These are phyloP conservation scores for Coniferiporia weirii DNA, from an alignment of 1,284 basidiomycete genomes.

Conservation along the genomic window DNA sequence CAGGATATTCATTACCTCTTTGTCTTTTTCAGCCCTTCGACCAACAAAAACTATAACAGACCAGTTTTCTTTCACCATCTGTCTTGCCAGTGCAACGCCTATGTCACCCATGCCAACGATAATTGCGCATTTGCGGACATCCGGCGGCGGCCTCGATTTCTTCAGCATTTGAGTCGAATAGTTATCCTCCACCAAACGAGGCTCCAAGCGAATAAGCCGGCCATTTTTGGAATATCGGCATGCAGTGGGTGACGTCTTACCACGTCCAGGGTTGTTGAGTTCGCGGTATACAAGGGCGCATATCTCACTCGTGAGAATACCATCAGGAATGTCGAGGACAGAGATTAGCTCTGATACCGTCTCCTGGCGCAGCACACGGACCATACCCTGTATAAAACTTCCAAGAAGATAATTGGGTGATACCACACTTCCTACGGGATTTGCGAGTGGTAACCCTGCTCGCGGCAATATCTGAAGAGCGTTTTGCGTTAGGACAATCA, in stretches of 20 bases:
- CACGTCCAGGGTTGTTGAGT: background rate
- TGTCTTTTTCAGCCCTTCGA: background rate
- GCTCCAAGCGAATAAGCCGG: background rate
- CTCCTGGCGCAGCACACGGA: constrained; percentile 12
- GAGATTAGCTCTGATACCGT: background rate
- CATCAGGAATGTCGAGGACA: background rate
- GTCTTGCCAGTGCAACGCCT: constrained; percentile 23
- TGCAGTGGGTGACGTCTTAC: constrained; percentile 1
- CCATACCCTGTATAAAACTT: constrained; percentile 10
- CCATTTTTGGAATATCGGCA: background rate
- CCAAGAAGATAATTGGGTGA: background rate
- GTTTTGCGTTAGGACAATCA: background rate
- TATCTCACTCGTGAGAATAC: background rate
- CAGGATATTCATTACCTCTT: background rate
- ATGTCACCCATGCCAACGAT: constrained; percentile 31
- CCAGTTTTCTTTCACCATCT: constrained; percentile 19
- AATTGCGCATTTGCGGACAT: constrained; percentile 22
- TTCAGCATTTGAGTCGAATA: background rate
- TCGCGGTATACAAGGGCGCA: background rate
- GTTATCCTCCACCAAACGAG: constrained; percentile 3
- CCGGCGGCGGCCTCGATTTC: background rate
- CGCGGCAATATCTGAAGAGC: background rate
- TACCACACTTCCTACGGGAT: too few relatives aligned
- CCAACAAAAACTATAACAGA: constrained; percentile 5
- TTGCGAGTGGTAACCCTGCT: background rate